These are phyloP conservation scores for Melanopsichium pennsylvanicum DNA, from an alignment of 1,284 basidiomycete species.

Conservation along the genomic window DNA sequence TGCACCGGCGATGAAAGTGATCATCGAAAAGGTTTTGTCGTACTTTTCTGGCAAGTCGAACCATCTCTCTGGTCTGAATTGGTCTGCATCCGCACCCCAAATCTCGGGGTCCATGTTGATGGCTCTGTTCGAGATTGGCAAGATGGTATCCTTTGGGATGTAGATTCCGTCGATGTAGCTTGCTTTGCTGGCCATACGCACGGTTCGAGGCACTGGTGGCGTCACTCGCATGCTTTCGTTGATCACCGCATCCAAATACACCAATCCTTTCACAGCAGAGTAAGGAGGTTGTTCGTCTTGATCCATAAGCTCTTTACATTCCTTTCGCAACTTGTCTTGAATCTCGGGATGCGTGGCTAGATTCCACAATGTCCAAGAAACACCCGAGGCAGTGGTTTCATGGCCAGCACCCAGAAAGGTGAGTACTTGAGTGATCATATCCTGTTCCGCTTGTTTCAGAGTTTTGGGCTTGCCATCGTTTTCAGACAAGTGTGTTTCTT, in stretches of 20 bases:
- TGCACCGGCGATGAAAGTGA: constrained; percentile 55
- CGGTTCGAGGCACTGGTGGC: constrained; percentile 50
- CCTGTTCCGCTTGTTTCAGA: constrained; percentile 46
- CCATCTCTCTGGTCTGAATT: constrained; percentile 57
- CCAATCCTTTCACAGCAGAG: constrained; percentile 74
- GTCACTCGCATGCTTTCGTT: constrained; percentile 54
- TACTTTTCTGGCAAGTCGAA: constrained; percentile 51
- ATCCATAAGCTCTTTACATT: constrained; percentile 66
- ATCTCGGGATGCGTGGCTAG: constrained; percentile 71
- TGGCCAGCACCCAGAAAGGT: constrained; percentile 59
- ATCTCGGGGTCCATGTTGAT: constrained; percentile 49
- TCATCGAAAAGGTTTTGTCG: constrained; percentile 45
- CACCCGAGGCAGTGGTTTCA: constrained; percentile 73
- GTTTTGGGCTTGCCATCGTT: constrained; percentile 45
- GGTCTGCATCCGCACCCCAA: constrained; percentile 49
- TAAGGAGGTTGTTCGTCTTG: constrained; percentile 59
- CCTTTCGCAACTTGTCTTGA: constrained; percentile 73
- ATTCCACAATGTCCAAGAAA: constrained; percentile 78
- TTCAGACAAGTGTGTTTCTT: constrained; percentile 31
- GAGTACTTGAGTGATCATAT: constrained; percentile 52
- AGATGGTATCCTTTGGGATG: constrained; percentile 44
- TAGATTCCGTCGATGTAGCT: constrained; percentile 48
- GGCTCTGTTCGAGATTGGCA: constrained; percentile 44
- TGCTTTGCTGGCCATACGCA: constrained; percentile 32
- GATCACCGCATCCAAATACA: constrained; percentile 78